Evolutionary conservation across 1,139 yeast genomes (phyloP), one percentile per base, ranked within the genome.

Genomic region (Nakaseomyces uthaithaninus): DNA sequence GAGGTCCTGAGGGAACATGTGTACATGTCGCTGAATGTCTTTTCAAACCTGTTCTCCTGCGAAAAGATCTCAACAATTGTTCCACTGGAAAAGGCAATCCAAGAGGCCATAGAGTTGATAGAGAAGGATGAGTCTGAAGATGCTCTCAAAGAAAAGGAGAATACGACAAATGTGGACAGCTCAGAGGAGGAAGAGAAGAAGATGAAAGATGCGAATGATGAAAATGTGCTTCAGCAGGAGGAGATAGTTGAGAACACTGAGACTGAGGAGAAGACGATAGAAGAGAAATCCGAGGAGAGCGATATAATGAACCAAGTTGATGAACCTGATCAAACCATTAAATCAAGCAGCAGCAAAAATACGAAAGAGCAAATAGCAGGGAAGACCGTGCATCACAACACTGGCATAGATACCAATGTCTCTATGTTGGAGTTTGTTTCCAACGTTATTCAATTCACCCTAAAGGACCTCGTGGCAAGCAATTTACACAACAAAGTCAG

Each of bases 1-100:
- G 97, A 91, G 59, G 75, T 84, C 3, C 77, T 84, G 46, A 69
- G 98, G 55, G 96, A 89, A 57, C 72, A 41, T 52, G 53, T 50
- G 33, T 55, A 45, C 48, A 57, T 52, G 50, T 56, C 52, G 7
- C 23, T 47, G 44, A 58, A 47, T 27, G 55, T 46, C 12, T 53
- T 44, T 52, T 47, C 39, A 11, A 51, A 53, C n/a, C 43, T 42
- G 10, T 51, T 51, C 36, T 42, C 43, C 12, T 19, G 42, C 6
- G 40, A 37, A 6, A 44, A 45, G 2, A 41, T 33, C 6, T 44
- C 47, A 3, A 18, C 54, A 7, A 15, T 35, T 7, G 49, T 53
- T 2, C 53, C 57, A 4, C 40, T 55, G 18, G 33, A 24, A n/a
- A 18, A 26, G 22, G 20, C 27, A 26, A 33, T 20, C 15, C 8